Base-by-base conservation (phyloP, 495 filamentous ascomycete genomes). In the Aspergillus biplanus region DNA sequence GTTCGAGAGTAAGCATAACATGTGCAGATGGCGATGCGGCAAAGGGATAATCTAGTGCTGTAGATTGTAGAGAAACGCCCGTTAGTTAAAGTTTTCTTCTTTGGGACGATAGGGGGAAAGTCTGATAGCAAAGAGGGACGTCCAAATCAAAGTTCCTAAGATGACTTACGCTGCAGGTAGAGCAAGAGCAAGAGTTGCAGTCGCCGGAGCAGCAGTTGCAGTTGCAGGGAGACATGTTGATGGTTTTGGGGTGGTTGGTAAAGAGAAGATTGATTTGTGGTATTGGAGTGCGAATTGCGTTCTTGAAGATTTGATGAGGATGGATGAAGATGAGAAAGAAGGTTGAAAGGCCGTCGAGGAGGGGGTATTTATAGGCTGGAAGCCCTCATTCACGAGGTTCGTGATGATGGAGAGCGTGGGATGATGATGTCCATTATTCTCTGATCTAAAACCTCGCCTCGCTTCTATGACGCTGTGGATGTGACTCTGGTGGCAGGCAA, bases 181-280 rank as follows among this genome's bases (percentile, higher is more conserved):
- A 42, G 53, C 61, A 63, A 52, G 53, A 50, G 61, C 61, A 63
- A 33, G 61, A 57, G 52, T 34, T 52, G 61, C 61, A 63, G 53
- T 57, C 39, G 18, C 61, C 61, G 33, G 61, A 63, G 61, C 61
- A 63, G 61, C 61, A 63, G 61, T 56, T 63, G 61, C 61, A 63
- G 21, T 44, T 33, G 61, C 61, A 63, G 61, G 61, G 61, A 63
- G 61, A 63, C 61, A 63, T 63, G 0, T 63, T 63, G 61, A 42
- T 32, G 33, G 53, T 63, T 21, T 53, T 35, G 37, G 55, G 52
- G 33, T 35, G 9, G 50, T 62, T 21, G 32, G 59, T 5, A n/a
- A 42, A 27, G 33, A 35, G 37, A 21, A 16, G 39, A 31, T 56
- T 60, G 52, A 13, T 42, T 56, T 39, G 18, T 49, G 35, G 3